These are phyloP conservation scores for Neobulgaria alba DNA, from an alignment of 2,329 filamentous ascomycete genomes.

Conservation along the genomic window DNA sequence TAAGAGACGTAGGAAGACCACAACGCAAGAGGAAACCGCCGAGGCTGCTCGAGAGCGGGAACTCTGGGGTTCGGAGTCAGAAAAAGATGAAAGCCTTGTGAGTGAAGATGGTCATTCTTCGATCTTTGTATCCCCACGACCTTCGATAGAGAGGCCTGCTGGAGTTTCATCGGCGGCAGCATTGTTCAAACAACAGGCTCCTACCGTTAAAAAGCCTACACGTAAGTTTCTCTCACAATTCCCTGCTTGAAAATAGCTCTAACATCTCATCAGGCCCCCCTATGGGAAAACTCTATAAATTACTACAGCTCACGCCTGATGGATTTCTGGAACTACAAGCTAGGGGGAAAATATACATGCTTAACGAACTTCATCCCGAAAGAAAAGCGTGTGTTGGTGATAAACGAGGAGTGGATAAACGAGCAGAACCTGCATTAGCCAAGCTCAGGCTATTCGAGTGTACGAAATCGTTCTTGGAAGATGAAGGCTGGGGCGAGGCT, in stretches of 20 bases:
- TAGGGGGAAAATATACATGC: slow-evolving; percentile 28
- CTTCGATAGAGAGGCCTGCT: no score
- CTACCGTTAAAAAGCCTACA: slow-evolving; percentile 26
- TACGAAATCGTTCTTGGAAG: slow-evolving; percentile 23
- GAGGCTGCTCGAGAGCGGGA: slow-evolving; percentile 20
- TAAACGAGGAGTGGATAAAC: slow-evolving; percentile 16
- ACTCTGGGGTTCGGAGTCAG: slow-evolving; percentile 24
- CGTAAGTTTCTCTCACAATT: slow-evolving; percentile 12
- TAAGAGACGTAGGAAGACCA: slow-evolving; percentile 9
- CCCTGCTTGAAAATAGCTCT: slow-evolving; percentile 1
- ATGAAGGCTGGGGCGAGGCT: slow-evolving; percentile 26
- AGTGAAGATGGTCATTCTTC: no score
- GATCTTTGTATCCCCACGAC: no score
- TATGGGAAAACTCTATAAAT: slow-evolving; percentile 25
- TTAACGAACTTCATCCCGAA: slow-evolving; percentile 25
- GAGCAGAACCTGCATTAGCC: no score
- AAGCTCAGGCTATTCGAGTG: slow-evolving; percentile 25
- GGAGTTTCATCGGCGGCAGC: slow-evolving; percentile 24
- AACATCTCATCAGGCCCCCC: slow-evolving; percentile 17
- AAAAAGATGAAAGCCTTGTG: slow-evolving; percentile 8
- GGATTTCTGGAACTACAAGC: slow-evolving; percentile 25
- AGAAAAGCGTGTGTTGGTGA: slow-evolving; percentile 23
- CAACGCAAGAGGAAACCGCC: slow-evolving; percentile 7
- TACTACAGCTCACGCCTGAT: slow-evolving; percentile 23
- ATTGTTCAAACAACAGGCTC: slow-evolving; percentile 22